These are phyloP conservation scores for Acanthamoeba culbertsoni DNA, from an alignment of 208 protist species.

Conservation along the genomic window DNA sequence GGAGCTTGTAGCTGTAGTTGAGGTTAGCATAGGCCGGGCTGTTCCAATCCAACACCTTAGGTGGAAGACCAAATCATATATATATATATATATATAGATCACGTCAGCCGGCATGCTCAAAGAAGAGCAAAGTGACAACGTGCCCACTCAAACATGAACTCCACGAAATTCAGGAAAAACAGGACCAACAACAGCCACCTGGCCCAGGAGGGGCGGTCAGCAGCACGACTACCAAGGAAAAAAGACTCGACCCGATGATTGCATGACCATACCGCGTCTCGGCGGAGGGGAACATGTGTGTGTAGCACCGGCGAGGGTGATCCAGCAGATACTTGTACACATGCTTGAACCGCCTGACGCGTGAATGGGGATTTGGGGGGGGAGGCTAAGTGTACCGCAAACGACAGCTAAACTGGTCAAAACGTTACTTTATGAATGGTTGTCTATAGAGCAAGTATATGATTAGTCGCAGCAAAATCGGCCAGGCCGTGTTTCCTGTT, in stretches of 20 bases:
- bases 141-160: constrained; percentile 8
- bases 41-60: constrained; percentile 12
- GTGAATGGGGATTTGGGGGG: too few species aligned
- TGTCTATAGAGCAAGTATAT: not conserved
- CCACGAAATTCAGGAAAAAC: constrained; percentile 17
- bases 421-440: not conserved
- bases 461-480: constrained; percentile 6
- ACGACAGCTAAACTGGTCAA: not conserved
- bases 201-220: not conserved
- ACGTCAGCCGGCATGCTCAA: not conserved
- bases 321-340: constrained; percentile 47
- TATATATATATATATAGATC: not conserved
- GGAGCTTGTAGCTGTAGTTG: not conserved
- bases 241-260: not conserved
- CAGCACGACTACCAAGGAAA: not conserved
- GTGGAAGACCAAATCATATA: not conserved
- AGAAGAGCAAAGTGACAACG: not conserved
- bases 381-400: not conserved
- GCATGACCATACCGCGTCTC: not conserved
- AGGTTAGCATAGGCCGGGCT: not conserved
- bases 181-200: constrained; percentile 12
- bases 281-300: constrained; percentile 29
- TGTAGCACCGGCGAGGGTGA: constrained; percentile 54
- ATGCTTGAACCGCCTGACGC: not conserved
- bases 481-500: constrained; percentile 43